phyloP scores from a whole-genome alignment of 2,329 filamentous ascomycete genomes.

The Malbranchea cinnamomea region DNA sequence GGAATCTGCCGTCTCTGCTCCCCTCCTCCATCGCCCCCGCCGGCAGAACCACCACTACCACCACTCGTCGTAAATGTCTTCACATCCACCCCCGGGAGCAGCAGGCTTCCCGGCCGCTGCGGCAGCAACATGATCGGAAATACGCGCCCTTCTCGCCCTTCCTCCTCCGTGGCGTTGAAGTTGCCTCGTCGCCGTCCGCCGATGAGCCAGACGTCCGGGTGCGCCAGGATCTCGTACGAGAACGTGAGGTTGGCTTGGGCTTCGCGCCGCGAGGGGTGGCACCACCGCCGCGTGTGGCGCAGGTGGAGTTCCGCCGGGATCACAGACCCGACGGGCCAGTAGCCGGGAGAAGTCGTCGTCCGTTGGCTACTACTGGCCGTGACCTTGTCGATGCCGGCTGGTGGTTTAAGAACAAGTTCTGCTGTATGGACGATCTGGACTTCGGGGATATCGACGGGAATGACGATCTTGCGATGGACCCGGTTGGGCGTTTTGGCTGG shows the following conservation, averaged over 20 bases:
- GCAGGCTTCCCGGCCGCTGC: slow-evolving; percentile 59
- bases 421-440: slow-evolving; percentile 72
- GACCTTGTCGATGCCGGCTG: too few species aligned
- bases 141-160: slow-evolving; percentile 24
- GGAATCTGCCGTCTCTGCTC: slow-evolving; percentile 27
- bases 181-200: slow-evolving; percentile 68
- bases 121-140: slow-evolving; percentile 68
- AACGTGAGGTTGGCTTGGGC: slow-evolving; percentile 49
- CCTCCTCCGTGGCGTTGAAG: slow-evolving; percentile 41
- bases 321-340: slow-evolving; percentile 31
- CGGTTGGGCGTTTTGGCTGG: slow-evolving; percentile 17
- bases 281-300: slow-evolving; percentile 42
- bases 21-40: slow-evolving; percentile 7
- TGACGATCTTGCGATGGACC: slow-evolving; percentile 52
- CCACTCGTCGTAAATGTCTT: slow-evolving; percentile 38
- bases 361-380: slow-evolving; percentile 12
- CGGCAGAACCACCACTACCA: slow-evolving; percentile 12
- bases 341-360: slow-evolving; percentile 2
- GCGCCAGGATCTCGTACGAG: slow-evolving; percentile 65
- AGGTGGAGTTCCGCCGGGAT: slow-evolving; percentile 35
- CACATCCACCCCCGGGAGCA: slow-evolving; percentile 67
- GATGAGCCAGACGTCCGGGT: slow-evolving; percentile 66
- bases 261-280: slow-evolving; percentile 18
- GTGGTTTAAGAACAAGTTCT: slow-evolving; percentile 21
- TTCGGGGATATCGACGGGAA: slow-evolving; percentile 79